Evolutionary conservation across 2,329 filamentous ascomycete species (phyloP).

Genomic region (Aspergillus oerlinghausenensis): DNA sequence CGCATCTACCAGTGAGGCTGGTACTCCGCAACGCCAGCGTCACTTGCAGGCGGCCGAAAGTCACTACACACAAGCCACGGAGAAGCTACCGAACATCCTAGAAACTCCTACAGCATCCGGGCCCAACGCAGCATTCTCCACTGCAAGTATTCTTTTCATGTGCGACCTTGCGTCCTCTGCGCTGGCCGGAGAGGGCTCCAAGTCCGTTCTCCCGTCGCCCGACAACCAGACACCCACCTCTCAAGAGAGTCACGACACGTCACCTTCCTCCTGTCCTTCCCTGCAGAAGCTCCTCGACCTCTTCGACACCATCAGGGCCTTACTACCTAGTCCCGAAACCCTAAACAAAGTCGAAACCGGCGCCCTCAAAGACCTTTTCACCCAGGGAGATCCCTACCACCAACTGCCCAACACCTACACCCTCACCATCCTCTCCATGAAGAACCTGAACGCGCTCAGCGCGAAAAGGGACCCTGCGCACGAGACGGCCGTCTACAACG

Average conservation of each 20-base stretch:
- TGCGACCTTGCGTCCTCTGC: neutral
- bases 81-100: neutral
- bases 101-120: neutral
- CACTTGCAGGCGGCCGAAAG: neutral
- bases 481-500: neutral
- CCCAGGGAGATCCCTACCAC: neutral
- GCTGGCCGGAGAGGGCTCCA: neutral
- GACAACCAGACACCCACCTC: neutral
- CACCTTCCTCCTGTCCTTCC: neutral
- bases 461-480: neutral
- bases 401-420: slow-evolving; percentile 2
- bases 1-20: neutral
- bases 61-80: slow-evolving; percentile 1
- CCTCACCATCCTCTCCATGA: slow-evolving; percentile 5
- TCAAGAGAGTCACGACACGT: neutral
- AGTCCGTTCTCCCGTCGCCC: neutral
- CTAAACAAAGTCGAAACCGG: neutral
- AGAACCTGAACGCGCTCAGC: neutral
- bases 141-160: neutral
- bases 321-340: neutral
- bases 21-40: neutral
- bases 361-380: neutral
- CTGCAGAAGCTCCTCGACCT: neutral
- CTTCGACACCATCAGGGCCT: neutral
- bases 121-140: neutral